Base-by-base conservation (phyloP, 345 rosid species). In the Salix brachista region DNA sequence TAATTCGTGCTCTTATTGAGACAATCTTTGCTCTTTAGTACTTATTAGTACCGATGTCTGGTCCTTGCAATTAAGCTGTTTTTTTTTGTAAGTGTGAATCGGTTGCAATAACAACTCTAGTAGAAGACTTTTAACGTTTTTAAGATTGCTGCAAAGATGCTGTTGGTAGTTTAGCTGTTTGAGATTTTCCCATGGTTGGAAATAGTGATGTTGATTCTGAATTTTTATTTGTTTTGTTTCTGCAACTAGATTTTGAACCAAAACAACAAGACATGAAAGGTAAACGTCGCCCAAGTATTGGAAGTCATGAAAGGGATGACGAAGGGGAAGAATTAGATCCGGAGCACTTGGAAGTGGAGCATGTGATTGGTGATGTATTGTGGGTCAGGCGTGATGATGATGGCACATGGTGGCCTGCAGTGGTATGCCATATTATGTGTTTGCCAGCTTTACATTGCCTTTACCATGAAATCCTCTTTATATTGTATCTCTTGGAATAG, bases 381-480 rank as follows among this genome's bases (percentile, higher is more conserved):
- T 88, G 91, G 91, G 76, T 81, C 77, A 85, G 84, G 78, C 83
- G 79, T 71, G 60, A 5, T 48, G 65, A 75, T 66, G 65, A 76
- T 66, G 75, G 80, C n/a, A 60, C 76, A 4, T 86, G 92, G 91
- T 90, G 94, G 94, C 94, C 91, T 4, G 91, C 89, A 36, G 78
- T 84, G 88, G 92, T 90, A 84, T 70, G 82, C 56, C 11, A 54
- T 23, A 60, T 23, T 8, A 41, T 37, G 21, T 68, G 28, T 14
- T 62, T 28, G 6, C 41, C 10, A 25, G 36, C 41, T 70, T 74
- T 8, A 14, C 39, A 17, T 36, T 5, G 17, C 69, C 18, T 52
- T 71, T 6, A 1, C 17, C 3, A 16, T 37, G n/a, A 10, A n/a
- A 75, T 21, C 19, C 37, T 6, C 36, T 30, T 71, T 67, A 34